Base-by-base conservation (phyloP, 805 yeast genomes). In the Candida loeiensis region DNA sequence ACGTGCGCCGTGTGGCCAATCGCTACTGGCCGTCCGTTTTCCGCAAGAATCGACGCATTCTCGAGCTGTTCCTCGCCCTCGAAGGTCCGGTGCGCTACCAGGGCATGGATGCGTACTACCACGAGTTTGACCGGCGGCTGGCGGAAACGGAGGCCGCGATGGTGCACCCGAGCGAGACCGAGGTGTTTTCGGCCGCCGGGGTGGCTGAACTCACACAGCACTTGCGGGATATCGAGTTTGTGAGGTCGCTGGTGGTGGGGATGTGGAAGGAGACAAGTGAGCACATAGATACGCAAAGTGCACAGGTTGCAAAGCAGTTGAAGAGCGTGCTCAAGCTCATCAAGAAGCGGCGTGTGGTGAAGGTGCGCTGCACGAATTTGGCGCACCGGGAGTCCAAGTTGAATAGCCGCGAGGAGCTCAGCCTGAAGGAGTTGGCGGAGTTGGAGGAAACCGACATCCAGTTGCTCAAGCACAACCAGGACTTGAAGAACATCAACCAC, bases 161-260 rank as follows among this genome's bases (percentile, higher is more conserved):
- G 37, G 58, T 67, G 9, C 74, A 67, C 46, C 73, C 72, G 2
- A 61, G 61, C 40, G 73, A 66, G 41, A 51, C 44, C 36, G 53
- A 55, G 25, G 50, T 54, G 30, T 40, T 51, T 20, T 38, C 59
- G 6, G 54, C 53, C 1, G 50, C 59, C 29, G 45, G 61, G 12
- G 50, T 54, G 44, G 46, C 47, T 9, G 68, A 64, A 34, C 42
- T 66, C n/a, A 39, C 33, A 34, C 54, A 55, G 43, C 66, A 58
- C 40, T 34, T 50, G 33, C 37, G 45, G 5, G 36, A 59, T 1
- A 34, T 64, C 19, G 55, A 49, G 4, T 48, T 47, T 34, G 34
- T 49, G 20, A 32, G 36, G 17, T 36, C 15, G 11, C 30, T 43
- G 34, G 43, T 52, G 9, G 32, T 46, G 9, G 45, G 48, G 38